Percentiles rank a stretch among this genome's conserved stretches.
Conservation (phyloP, 345 rosid species). For the Draba incana region DNA sequence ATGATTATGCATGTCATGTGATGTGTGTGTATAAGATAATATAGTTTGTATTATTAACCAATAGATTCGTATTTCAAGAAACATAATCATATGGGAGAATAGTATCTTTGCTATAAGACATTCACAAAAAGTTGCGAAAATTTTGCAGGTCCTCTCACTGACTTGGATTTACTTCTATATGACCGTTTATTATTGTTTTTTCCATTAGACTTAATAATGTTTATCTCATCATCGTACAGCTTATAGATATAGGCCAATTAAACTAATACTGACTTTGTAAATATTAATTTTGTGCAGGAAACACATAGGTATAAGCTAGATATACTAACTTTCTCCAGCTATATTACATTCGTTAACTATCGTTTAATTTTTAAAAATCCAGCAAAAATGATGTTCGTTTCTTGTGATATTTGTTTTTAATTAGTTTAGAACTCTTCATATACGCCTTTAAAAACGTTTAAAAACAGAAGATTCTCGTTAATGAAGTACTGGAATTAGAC, state of each 20-base stretch:
- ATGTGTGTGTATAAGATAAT: constrained; percentile 11
- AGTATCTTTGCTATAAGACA: constrained; percentile 75
- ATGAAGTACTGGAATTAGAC: neutral
- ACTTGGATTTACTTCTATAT: constrained; percentile 55
- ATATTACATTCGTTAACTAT: neutral
- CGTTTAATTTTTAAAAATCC: neutral
- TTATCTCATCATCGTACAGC: constrained; percentile 26
- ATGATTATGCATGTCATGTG: constrained; percentile 35
- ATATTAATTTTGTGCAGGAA: constrained; percentile 1
- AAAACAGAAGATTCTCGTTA: neutral
- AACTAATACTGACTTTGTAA: neutral
- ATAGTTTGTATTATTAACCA: constrained; percentile 3
- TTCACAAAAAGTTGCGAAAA: constrained; percentile 42
- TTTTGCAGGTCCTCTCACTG: constrained; percentile 41
- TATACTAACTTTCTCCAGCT: neutral
- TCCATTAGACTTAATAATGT: neutral
- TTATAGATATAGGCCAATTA: constrained; percentile 21
- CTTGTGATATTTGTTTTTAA: neutral
- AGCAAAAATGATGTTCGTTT: neutral
- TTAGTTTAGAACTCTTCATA: neutral
- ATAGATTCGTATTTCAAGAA: neutral
- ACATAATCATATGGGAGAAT: constrained; percentile 42
- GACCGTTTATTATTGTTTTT: constrained; percentile 22
- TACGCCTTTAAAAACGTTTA: neutral
- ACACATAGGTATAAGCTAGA: neutral